Percentiles rank a stretch among this genome's conserved stretches.
These are phyloP conservation scores for Monascus ruber DNA, from an alignment of 2,329 filamentous ascomycete genomes.

Conservation along the genomic window DNA sequence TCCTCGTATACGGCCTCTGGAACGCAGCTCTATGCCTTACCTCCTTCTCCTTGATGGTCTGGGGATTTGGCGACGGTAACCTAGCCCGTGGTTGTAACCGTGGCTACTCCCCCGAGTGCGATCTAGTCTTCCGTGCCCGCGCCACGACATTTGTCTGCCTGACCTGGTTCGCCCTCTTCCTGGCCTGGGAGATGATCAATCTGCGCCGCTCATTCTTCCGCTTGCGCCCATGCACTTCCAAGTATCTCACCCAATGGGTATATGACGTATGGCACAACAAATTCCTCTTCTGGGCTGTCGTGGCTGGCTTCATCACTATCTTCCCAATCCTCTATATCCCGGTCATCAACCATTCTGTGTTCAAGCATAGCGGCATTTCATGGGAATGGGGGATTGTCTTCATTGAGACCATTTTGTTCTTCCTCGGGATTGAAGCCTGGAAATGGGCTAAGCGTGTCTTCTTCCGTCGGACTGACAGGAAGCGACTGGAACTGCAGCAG, in stretches of 20 bases:
- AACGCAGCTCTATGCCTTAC: slow-evolving; percentile 60
- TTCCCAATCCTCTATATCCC: slow-evolving; percentile 58
- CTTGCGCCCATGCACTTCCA: slow-evolving; percentile 53
- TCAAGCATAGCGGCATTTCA: slow-evolving; percentile 53
- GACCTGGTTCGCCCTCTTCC: slow-evolving; percentile 65
- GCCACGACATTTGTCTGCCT: slow-evolving; percentile 63
- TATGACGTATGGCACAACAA: slow-evolving; percentile 59
- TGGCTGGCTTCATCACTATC: slow-evolving; percentile 44
- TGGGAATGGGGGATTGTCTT: slow-evolving; percentile 64
- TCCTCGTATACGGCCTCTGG: slow-evolving; percentile 66
- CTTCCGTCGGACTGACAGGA: slow-evolving; percentile 25
- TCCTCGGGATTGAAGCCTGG: slow-evolving; percentile 53
- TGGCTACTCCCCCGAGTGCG: slow-evolving; percentile 42
- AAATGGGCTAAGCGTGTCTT: slow-evolving; percentile 55
- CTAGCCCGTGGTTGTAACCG: slow-evolving; percentile 53
- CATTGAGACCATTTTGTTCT: slow-evolving; percentile 49
- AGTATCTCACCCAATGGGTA: slow-evolving; percentile 55
- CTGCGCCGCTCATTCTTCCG: slow-evolving; percentile 63
- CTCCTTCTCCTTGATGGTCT: slow-evolving; percentile 54
- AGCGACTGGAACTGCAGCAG: not conserved
- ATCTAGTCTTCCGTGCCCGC: slow-evolving; percentile 57
- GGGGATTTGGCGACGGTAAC: slow-evolving; percentile 48
- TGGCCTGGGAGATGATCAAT: slow-evolving; percentile 69
- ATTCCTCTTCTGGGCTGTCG: slow-evolving; percentile 58
- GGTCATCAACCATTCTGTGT: slow-evolving; percentile 52